Base-by-base conservation (phyloP, 106 monocot species). In the Iris macrosiphon region DNA sequence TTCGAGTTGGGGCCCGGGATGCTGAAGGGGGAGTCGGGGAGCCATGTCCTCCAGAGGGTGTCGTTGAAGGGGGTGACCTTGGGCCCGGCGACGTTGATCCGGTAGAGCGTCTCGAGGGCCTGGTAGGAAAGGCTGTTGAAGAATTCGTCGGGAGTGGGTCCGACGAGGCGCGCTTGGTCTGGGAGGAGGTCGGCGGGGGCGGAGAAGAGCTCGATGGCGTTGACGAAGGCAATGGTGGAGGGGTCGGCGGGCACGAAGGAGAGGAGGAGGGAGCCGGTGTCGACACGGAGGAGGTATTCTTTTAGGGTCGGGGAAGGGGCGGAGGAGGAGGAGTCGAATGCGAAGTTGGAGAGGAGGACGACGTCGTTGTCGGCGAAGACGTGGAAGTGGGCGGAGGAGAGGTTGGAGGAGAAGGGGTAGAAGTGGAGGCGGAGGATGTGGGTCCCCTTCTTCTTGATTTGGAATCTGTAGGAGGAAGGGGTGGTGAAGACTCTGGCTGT, bases 11-110 rank as follows among this genome's bases (percentile, higher is more conserved):
- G 54, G 7, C 4, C 4, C 1, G 59, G 39, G 14, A 68, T 29
- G 8, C 78, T 44, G 44, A 83, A 81, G 0, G 19, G 61, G 5
- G 25, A 22, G 15, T 98, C 91, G 20, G 90, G 69, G 45, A 65
- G 16, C 96, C 96, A 98, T 25, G 74, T 80, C 65, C 96, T 80
- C 96, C 96, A 98, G 1, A 91, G 49, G 13, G 90, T 80, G 44
- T 91, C 96, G 33, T 90, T 98, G 46, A 80, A 90, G 16, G 90
- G 77, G 0, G 96, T 98, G 51, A 98, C 72, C 50, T 83, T 90
- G 11, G 60, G 68, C 3, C 96, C 96, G 0, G 87, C 96, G 6
- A 87, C 75, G 38, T 90, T 98, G 39, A 91, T 43, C 73, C 90
- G 55, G 49, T 77, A 76, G 6, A 91, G 14, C 7, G 78, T 86